Evolutionary conservation across 78 protist genomes (phyloP).

Genomic region (Dictyostelium firmibasis): DNA sequence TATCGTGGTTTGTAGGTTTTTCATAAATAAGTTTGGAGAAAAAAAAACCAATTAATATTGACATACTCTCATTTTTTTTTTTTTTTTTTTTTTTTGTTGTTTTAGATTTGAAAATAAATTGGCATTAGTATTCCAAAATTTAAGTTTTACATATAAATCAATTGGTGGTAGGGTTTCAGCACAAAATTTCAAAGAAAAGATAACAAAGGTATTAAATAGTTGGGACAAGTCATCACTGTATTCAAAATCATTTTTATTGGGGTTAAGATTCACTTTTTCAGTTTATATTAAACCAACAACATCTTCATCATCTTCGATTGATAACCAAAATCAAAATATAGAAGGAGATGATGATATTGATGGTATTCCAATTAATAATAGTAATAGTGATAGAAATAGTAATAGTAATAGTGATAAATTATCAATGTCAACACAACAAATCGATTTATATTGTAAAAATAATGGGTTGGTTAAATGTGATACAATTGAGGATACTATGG

Average conservation of each 20-base stretch:
- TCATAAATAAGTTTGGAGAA: too few species aligned
- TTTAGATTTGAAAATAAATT: constrained; percentile 47
- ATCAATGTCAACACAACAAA: background rate
- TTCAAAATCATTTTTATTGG: constrained; percentile 25
- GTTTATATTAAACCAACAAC: background rate
- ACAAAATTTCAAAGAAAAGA: constrained; percentile 53
- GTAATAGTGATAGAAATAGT: background rate
- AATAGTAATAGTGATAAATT: background rate
- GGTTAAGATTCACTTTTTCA: constrained; percentile 52
- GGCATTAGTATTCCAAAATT: constrained; percentile 21
- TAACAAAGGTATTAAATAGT: constrained; percentile 11
- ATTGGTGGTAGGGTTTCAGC: constrained; percentile 62
- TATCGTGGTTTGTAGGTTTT: constrained; percentile 43
- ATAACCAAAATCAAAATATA: background rate
- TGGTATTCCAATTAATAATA: constrained; percentile 25
- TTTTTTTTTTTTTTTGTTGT: background rate
- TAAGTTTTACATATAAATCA: background rate
- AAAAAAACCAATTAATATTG: background rate
- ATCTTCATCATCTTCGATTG: background rate
- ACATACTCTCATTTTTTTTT: too few species aligned
- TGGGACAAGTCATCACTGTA: constrained; percentile 62
- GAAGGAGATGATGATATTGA: constrained; percentile 58
- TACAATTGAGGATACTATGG: background rate
- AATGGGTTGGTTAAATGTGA: constrained; percentile 54
- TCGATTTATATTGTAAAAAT: constrained; percentile 39